Percentiles rank a stretch among this genome's conserved stretches.
These are phyloP conservation scores for Cercospora sojina DNA, from an alignment of 2,329 filamentous ascomycete species.

Conservation along the genomic window DNA sequence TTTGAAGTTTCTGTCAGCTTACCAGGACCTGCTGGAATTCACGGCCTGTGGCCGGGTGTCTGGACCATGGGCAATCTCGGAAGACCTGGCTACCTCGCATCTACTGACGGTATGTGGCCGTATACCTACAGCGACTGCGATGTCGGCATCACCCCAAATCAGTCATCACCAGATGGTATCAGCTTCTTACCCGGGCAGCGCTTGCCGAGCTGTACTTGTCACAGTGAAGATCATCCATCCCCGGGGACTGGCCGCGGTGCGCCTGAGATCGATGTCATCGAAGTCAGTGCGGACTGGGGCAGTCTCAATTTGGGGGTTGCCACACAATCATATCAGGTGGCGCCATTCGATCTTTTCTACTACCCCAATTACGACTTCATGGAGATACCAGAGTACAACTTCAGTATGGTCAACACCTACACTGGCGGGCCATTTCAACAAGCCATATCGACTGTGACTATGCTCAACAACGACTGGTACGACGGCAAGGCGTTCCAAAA, in stretches of 20 bases:
- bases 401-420: conserved; percentile 53
- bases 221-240: conserved; percentile 49
- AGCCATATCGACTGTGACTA: conserved; percentile 55
- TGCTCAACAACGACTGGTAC: conserved; percentile 57
- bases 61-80: conserved; percentile 58
- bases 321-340: conserved; percentile 52
- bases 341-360: conserved; percentile 52
- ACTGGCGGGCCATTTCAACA: conserved; percentile 57
- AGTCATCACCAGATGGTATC: conserved; percentile 46
- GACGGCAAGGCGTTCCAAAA: conserved; percentile 55
- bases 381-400: conserved; percentile 50
- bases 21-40: conserved; percentile 51
- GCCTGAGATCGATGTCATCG: conserved; percentile 52
- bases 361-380: conserved; percentile 55
- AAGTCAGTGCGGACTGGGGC: conserved; percentile 48
- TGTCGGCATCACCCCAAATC: conserved; percentile 51
- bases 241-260: conserved; percentile 50
- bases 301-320: conserved; percentile 44
- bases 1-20: conserved; percentile 55
- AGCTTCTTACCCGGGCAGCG: conserved; percentile 48
- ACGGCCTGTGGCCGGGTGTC: conserved; percentile 54
- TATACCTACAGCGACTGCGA: conserved; percentile 55
- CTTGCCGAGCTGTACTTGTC: conserved; percentile 48
- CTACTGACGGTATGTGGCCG: conserved; percentile 56
- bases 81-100: conserved; percentile 52